phyloP scores from a whole-genome alignment of 1,284 basidiomycete species.

The Ustilago curta region DNA sequence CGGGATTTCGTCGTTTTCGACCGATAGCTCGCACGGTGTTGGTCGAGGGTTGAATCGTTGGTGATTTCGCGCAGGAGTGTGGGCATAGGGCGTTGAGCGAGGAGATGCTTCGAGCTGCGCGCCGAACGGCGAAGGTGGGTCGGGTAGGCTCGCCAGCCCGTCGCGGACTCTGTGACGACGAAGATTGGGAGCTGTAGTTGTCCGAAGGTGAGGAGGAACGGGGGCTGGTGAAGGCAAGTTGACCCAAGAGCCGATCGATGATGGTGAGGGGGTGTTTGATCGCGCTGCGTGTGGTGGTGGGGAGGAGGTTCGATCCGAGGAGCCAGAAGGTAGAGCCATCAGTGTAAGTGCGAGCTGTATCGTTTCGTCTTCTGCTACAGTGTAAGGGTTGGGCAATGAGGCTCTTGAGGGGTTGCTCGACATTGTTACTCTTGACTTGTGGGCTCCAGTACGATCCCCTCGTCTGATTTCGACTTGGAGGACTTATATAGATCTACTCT shows the following conservation, averaged over 20 bases:
- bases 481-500: neutral
- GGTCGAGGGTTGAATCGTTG: constrained; percentile 13
- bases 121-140: constrained; percentile 22
- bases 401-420: neutral
- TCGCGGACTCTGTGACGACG: constrained; percentile 5
- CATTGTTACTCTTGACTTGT: neutral
- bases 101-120: constrained; percentile 8
- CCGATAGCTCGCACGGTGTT: neutral
- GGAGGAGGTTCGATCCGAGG: neutral
- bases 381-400: neutral
- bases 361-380: constrained; percentile 3
- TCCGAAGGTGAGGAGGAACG: neutral
- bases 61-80: neutral
- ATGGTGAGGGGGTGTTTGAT: neutral
- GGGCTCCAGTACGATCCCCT: neutral
- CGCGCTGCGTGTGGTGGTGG: neutral
- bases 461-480: no score
- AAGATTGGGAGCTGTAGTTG: neutral
- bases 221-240: neutral
- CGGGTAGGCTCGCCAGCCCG: constrained; percentile 14
- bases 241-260: constrained; percentile 12
- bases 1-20: constrained; percentile 15
- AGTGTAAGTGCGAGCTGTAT: constrained; percentile 12
- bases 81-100: constrained; percentile 16
- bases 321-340: constrained; percentile 8